phyloP scores from a whole-genome alignment of 345 rosid species.

The Cardamine occulta region DNA sequence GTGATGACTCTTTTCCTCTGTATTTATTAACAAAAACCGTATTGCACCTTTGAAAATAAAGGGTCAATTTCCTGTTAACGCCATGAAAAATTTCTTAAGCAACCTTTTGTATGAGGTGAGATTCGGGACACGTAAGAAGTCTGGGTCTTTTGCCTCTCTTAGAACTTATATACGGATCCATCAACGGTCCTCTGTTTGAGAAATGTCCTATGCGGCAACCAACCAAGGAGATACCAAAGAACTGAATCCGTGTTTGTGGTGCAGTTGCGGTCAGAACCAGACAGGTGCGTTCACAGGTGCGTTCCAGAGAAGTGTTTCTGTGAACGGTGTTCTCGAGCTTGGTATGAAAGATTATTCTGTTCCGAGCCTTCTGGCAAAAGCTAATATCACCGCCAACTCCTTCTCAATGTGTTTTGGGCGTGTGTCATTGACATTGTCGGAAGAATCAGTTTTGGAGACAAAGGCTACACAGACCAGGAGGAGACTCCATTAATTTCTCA shows the following conservation, averaged over 20 bases:
- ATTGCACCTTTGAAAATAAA: neutral
- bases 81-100: neutral
- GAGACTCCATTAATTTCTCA: slow-evolving; percentile 69
- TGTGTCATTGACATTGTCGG: slow-evolving; percentile 51
- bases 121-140: neutral
- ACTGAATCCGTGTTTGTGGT: slow-evolving; percentile 16
- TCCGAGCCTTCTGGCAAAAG: slow-evolving; percentile 75
- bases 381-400: slow-evolving; percentile 73
- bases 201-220: neutral
- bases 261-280: slow-evolving; percentile 82
- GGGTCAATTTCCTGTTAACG: slow-evolving; percentile 1
- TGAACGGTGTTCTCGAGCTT: slow-evolving; percentile 91
- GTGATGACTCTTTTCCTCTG: slow-evolving; percentile 5
- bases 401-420: slow-evolving; percentile 87
- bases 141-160: slow-evolving; percentile 5
- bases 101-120: neutral
- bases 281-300: slow-evolving; percentile 78
- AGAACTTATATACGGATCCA: neutral
- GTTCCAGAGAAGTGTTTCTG: slow-evolving; percentile 55
- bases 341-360: slow-evolving; percentile 73
- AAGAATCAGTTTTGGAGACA: slow-evolving; percentile 90
- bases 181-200: slow-evolving; percentile 6
- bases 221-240: slow-evolving; percentile 18
- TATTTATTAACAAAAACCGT: neutral
- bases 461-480: slow-evolving; percentile 73